These are phyloP conservation scores for Diutina rugosa DNA, from an alignment of 1,139 yeast species.

Conservation along the genomic window DNA sequence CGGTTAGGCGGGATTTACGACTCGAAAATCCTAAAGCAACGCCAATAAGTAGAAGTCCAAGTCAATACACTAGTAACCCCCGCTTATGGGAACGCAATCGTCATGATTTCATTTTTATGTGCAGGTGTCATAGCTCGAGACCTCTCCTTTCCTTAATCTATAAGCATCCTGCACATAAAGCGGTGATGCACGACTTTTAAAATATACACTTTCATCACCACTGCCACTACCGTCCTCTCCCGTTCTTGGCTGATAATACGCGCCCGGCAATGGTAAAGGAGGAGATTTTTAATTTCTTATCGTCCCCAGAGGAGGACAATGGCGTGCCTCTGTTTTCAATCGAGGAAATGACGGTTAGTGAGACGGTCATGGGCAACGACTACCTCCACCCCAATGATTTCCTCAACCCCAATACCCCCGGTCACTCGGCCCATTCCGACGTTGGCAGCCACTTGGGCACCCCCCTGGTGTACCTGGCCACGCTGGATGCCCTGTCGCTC, in stretches of 20 bases:
- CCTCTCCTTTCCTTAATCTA: not conserved
- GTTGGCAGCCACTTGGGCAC: not conserved
- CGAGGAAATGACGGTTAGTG: not conserved
- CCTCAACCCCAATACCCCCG: not conserved
- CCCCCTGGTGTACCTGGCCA: slow-evolving; percentile 1
- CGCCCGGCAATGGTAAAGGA: slow-evolving; percentile 1
- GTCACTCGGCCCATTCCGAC: not conserved
- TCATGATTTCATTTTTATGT: not conserved
- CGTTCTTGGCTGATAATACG: not conserved
- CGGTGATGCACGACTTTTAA: not conserved
- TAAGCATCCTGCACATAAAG: not conserved
- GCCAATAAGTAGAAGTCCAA: not conserved
- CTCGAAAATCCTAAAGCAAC: not conserved
- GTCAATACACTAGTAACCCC: not conserved
- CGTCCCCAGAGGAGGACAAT: not conserved
- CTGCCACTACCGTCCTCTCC: not conserved
- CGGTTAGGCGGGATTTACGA: not conserved
- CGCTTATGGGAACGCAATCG: not conserved
- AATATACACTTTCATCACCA: not conserved
- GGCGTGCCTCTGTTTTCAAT: not conserved
- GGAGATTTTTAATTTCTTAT: not conserved
- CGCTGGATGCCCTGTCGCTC: slow-evolving; percentile 11
- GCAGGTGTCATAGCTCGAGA: not conserved
- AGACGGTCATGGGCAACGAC: not conserved
- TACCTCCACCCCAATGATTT: not conserved